Conservation (phyloP, 1,284 basidiomycete genomes). For the Leccinum holopus region DNA sequence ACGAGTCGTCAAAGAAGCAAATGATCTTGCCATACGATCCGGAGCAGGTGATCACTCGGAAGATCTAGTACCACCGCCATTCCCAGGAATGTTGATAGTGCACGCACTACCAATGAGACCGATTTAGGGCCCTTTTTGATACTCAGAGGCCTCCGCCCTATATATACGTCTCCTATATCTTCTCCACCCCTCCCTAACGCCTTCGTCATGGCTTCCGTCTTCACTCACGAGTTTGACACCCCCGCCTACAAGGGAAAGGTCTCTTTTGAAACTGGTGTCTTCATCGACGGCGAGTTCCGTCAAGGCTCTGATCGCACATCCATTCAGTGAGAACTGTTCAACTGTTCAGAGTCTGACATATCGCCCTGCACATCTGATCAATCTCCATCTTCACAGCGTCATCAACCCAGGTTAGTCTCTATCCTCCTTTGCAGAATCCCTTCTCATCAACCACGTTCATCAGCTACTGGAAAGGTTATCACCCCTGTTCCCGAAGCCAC, state of each 20-base stretch:
- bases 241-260: constrained; percentile 70
- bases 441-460: not conserved
- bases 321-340: constrained; percentile 57
- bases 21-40: no score
- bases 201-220: constrained; percentile 43
- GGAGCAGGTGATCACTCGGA: not conserved
- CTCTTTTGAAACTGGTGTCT: constrained; percentile 72
- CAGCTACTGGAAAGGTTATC: constrained; percentile 70
- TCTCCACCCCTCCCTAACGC: not conserved
- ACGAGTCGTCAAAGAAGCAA: no score
- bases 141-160: not conserved
- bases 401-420: constrained; percentile 65
- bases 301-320: constrained; percentile 64
- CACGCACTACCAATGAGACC: not conserved
- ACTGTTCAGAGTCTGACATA: not conserved
- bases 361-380: not conserved
- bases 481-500: constrained; percentile 69
- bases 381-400: constrained; percentile 46
- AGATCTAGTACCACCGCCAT: not conserved
- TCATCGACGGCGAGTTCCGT: constrained; percentile 80
- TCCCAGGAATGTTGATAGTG: not conserved
- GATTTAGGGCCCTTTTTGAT: not conserved
- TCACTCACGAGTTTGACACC: constrained; percentile 63
- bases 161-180: not conserved
- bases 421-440: no score